These are phyloP conservation scores for Onygena corvina DNA, from an alignment of 2,329 filamentous ascomycete species.

Conservation along the genomic window DNA sequence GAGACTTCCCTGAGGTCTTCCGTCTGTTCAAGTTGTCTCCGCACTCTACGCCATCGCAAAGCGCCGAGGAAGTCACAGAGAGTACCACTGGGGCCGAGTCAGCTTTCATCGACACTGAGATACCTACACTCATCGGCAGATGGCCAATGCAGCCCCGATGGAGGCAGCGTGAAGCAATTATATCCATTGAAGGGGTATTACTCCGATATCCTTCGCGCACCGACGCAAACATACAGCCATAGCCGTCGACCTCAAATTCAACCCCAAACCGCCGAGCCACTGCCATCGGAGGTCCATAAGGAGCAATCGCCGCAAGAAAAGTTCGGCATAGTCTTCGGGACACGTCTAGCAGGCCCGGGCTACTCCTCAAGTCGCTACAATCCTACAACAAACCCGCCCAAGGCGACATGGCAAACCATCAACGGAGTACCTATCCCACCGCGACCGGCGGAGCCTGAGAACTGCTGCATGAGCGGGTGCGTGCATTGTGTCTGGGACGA, in stretches of 20 bases:
- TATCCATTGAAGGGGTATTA: constrained; percentile 36
- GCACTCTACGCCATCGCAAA: background rate
- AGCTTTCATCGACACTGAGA: background rate
- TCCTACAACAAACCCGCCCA: constrained; percentile 45
- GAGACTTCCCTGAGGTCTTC: background rate
- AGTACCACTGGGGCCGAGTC: background rate
- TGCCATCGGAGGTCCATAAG: background rate
- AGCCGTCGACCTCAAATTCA: background rate
- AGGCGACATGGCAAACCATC: constrained; percentile 47
- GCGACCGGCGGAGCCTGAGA: constrained; percentile 77
- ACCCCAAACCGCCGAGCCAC: constrained; percentile 13
- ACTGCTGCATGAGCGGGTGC: constrained; percentile 98
- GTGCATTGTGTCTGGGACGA: constrained; percentile 95
- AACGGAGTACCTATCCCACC: constrained; percentile 76
- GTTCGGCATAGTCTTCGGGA: constrained; percentile 67
- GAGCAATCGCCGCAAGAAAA: constrained; percentile 31
- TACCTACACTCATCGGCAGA: constrained; percentile 7
- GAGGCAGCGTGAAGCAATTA: constrained; percentile 20
- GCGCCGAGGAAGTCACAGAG: background rate
- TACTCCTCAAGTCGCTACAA: constrained; percentile 50
- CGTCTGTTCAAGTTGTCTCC: background rate
- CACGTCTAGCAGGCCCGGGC: constrained; percentile 59
- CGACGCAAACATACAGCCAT: constrained; percentile 15
- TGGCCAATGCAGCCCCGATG: background rate
- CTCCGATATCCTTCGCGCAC: constrained; percentile 30